phyloP scores from a whole-genome alignment of 306 rosid genomes.

The Potentilla sterilis region DNA sequence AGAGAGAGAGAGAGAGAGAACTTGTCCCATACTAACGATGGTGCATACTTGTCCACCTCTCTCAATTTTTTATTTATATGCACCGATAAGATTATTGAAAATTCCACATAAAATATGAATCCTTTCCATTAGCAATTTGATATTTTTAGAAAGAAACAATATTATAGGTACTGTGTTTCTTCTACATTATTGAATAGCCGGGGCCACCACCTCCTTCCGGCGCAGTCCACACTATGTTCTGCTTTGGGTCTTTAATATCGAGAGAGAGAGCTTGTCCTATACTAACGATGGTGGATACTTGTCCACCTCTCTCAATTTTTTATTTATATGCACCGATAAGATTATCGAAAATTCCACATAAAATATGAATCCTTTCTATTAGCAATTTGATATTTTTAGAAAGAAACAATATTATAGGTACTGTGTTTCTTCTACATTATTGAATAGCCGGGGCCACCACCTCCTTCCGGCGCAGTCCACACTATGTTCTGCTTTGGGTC shows the following conservation, averaged over 20 bases:
- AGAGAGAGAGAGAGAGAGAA: too few relatives aligned
- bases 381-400: background rate
- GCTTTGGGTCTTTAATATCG: slow-evolving; percentile 88
- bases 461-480: slow-evolving; percentile 96
- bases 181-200: slow-evolving; percentile 63
- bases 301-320: too few relatives aligned
- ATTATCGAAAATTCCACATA: background rate
- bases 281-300: too few relatives aligned
- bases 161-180: background rate
- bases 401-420: background rate
- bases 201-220: slow-evolving; percentile 99
- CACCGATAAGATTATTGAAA: background rate
- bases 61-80: too few relatives aligned
- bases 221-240: slow-evolving; percentile 82
- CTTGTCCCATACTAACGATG: too few relatives aligned
- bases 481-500: slow-evolving; percentile 84
- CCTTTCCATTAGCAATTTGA: background rate
- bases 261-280: too few relatives aligned
- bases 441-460: slow-evolving; percentile 91
- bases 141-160: too few relatives aligned
- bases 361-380: background rate
- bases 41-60: too few relatives aligned
- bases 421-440: slow-evolving; percentile 37
- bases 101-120: background rate
- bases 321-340: background rate